Percentiles rank a stretch among this genome's conserved stretches.
phyloP scores from a whole-genome alignment of 352 stramenopile species.

The Globisporangium uncinulatum region DNA sequence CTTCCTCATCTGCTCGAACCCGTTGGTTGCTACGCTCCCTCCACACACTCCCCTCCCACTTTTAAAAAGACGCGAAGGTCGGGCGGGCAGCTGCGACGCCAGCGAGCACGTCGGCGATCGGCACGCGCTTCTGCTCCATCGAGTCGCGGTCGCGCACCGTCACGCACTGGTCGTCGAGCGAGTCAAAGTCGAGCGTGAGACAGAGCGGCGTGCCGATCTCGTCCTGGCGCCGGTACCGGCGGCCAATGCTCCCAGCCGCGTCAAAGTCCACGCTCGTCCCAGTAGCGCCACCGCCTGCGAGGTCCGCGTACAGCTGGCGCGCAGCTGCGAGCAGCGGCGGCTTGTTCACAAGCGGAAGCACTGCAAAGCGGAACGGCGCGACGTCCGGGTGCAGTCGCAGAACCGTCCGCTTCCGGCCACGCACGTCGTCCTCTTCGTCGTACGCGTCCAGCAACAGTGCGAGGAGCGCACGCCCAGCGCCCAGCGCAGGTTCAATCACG shows the following conservation, averaged over 20 bases:
- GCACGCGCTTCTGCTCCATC: slow-evolving; percentile 94
- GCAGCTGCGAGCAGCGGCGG: slow-evolving; percentile 88
- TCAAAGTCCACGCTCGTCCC: slow-evolving; percentile 90
- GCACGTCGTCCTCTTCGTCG: slow-evolving; percentile 90
- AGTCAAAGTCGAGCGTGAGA: slow-evolving; percentile 97
- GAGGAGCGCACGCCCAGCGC: slow-evolving; percentile 91
- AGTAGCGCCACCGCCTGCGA: slow-evolving; percentile 77
- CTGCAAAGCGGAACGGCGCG: slow-evolving; percentile 89
- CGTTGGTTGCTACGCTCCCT: neutral
- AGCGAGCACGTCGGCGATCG: slow-evolving; percentile 84
- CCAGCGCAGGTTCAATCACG: slow-evolving; percentile 91
- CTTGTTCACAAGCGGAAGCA: slow-evolving; percentile 96
- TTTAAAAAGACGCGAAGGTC: slow-evolving; percentile 15
- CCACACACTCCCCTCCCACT: neutral
- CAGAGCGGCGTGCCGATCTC: slow-evolving; percentile 97
- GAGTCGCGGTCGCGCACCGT: slow-evolving; percentile 95
- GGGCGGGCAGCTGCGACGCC: slow-evolving; percentile 3
- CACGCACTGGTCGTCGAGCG: slow-evolving; percentile 93
- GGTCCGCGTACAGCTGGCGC: slow-evolving; percentile 86
- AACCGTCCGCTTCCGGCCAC: slow-evolving; percentile 70
- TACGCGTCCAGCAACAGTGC: slow-evolving; percentile 94
- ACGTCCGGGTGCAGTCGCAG: slow-evolving; percentile 93
- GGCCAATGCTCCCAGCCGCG: slow-evolving; percentile 82
- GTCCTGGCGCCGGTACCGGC: slow-evolving; percentile 94
- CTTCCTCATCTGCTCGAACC: too few species aligned